Percentiles rank a stretch among this genome's conserved stretches.
Evolutionary conservation across 176 grass and related monocot genomes (phyloP).

Genomic region (Hsuehochloa calcarea): DNA sequence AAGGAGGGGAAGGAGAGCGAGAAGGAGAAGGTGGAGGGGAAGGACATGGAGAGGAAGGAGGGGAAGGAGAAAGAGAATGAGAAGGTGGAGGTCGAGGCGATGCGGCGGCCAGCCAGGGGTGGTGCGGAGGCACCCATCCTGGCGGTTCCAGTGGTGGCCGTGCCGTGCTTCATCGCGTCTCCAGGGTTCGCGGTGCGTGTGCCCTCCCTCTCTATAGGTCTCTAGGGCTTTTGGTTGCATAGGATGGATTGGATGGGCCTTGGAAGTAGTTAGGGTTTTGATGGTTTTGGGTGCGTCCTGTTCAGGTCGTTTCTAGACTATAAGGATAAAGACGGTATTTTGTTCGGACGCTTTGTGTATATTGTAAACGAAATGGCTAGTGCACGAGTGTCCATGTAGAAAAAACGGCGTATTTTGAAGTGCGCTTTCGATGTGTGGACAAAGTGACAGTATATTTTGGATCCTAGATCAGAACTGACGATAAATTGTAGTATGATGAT

Average conservation of each 20-base stretch:
- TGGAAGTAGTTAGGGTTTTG: conserved; percentile 17
- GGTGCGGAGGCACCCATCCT: conserved; percentile 39
- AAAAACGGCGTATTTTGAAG: not conserved
- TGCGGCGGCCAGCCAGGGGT: conserved; percentile 22
- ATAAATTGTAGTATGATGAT: not conserved
- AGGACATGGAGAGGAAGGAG: not conserved
- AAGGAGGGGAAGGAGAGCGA: not conserved
- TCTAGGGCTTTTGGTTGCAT: conserved; percentile 13
- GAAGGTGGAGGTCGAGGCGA: conserved; percentile 32
- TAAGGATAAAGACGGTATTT: not conserved
- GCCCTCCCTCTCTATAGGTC: not conserved
- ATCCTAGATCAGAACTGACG: not conserved
- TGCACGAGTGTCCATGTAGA: not conserved
- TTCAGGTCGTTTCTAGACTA: not conserved
- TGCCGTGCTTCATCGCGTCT: conserved; percentile 59
- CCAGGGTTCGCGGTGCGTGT: conserved; percentile 68
- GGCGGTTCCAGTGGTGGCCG: conserved; percentile 55
- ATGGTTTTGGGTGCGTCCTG: not conserved
- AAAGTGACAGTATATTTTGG: not conserved
- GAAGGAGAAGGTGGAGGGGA: not conserved
- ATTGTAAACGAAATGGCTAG: not conserved
- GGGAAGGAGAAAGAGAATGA: conserved; percentile 24
- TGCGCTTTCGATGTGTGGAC: not conserved
- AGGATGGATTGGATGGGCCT: not conserved
- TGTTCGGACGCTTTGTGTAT: not conserved